Percentiles rank a stretch among this genome's conserved stretches.
Evolutionary conservation across 75 land plant species (phyloP).

Genomic region (Gnetum montanum): DNA sequence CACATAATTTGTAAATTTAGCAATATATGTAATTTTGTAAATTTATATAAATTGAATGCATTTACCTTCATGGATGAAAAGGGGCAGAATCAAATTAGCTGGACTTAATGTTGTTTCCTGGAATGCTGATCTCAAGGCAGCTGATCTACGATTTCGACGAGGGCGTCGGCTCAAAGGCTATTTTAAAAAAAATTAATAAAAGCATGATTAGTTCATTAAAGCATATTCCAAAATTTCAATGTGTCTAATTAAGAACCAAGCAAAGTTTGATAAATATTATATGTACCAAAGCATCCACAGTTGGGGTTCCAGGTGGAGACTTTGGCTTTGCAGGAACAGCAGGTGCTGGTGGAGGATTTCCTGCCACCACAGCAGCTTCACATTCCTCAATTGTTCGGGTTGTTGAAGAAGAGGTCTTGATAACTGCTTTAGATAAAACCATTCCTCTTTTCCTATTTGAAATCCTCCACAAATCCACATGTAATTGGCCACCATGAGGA

Average conservation of each 20-base stretch:
- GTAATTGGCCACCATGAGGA: too few relatives aligned
- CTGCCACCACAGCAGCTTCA: constrained; percentile 82
- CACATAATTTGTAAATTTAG: not conserved
- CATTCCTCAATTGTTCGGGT: constrained; percentile 51
- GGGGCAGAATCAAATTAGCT: constrained; percentile 88
- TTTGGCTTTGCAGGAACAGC: constrained; percentile 46
- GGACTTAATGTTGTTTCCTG: constrained; percentile 84
- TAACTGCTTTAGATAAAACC: constrained; percentile 15
- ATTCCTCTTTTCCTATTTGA: constrained; percentile 5
- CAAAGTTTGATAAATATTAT: not conserved
- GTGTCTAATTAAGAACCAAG: not conserved
- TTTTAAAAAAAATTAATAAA: not conserved
- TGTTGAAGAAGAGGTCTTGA: constrained; percentile 10
- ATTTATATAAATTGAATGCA: not conserved
- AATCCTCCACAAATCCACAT: too few relatives aligned
- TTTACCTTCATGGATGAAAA: constrained; percentile 95
- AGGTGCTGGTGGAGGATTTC: constrained; percentile 68
- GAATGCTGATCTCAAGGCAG: constrained; percentile 65
- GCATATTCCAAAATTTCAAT: not conserved
- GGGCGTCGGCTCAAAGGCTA: constrained; percentile 57
- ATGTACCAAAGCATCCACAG: constrained; percentile 55
- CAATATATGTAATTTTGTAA: not conserved
- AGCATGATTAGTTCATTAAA: not conserved
- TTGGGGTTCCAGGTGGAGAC: constrained; percentile 75
- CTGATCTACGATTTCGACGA: constrained; percentile 82